A percentile compares a stretch with the other conserved stretches of the same genome.
These are phyloP conservation scores for Myxozyma neglecta DNA, from an alignment of 805 yeast species.

Conservation along the genomic window DNA sequence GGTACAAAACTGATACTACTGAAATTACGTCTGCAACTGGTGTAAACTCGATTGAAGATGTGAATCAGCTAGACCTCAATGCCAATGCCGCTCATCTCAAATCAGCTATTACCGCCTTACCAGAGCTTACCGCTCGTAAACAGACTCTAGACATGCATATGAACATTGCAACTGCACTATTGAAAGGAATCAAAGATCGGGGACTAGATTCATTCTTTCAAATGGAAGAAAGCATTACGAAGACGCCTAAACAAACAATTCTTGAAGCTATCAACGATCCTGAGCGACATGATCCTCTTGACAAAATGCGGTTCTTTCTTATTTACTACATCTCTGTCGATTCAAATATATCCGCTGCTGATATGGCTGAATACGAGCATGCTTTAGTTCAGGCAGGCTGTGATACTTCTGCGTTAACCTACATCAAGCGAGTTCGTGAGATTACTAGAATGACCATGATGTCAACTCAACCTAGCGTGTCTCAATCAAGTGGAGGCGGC, in stretches of 20 bases:
- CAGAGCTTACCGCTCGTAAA: slow-evolving; percentile 87
- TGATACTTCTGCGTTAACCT: slow-evolving; percentile 62
- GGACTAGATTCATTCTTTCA: slow-evolving; percentile 89
- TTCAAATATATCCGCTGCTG: slow-evolving; percentile 48
- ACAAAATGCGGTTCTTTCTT: slow-evolving; percentile 85
- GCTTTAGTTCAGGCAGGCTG: slow-evolving; percentile 58
- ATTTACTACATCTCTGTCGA: slow-evolving; percentile 60
- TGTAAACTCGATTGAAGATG: slow-evolving; percentile 68
- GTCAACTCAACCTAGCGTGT: slow-evolving; percentile 38
- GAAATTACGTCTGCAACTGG: slow-evolving; percentile 79
- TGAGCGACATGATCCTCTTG: slow-evolving; percentile 57
- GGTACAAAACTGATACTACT: slow-evolving; percentile 83
- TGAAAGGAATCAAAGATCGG: slow-evolving; percentile 81
- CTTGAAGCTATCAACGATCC: slow-evolving; percentile 51
- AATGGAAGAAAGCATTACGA: slow-evolving; percentile 75
- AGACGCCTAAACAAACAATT: slow-evolving; percentile 54
- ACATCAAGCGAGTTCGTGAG: slow-evolving; percentile 80
- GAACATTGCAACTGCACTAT: slow-evolving; percentile 84
- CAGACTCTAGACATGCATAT: slow-evolving; percentile 91
- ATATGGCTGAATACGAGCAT: slow-evolving; percentile 62
- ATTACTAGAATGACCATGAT: slow-evolving; percentile 52
- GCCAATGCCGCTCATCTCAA: slow-evolving; percentile 46
- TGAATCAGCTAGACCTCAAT: slow-evolving; percentile 47
- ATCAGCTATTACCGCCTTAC: slow-evolving; percentile 83
- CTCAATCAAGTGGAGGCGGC: slow-evolving; percentile 33